Base-by-base conservation (phyloP, 768 basidiomycete species). In the Chiua virens region DNA sequence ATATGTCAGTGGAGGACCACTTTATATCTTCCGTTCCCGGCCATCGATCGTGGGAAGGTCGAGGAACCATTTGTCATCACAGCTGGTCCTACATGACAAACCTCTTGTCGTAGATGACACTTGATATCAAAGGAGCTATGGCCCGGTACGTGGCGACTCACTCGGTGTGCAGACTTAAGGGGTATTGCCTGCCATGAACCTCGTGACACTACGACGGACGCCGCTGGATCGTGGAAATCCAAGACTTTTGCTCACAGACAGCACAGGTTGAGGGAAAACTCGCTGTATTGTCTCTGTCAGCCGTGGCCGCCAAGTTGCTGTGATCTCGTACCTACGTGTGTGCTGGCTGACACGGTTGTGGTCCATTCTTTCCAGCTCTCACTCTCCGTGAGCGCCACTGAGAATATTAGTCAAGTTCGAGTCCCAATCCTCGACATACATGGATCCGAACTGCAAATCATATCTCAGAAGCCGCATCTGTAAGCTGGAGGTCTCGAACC, bases 31-130 rank as follows among this genome's bases (percentile, higher is more conserved):
- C 49, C 42, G 38, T 45, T 5, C 27, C 45, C 18, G 22, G 36
- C 11, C 35, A 50, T 20, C 35, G 21, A 30, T n/a, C 65, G 66
- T 69, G 66, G 52, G 66, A 67, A 67, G 22, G 7, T 34, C 4
- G 8, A n/a, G 17, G 14, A 23, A 21, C 30, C 45, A 44, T 18
- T 39, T 21, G 22, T 20, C 10, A 32, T 22, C 21, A 22, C 40
- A 40, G 34, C 27, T 8, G n/a, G n/a, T n/a, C n/a, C n/a, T n/a
- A n/a, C n/a, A n/a, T n/a, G n/a, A n/a, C n/a, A n/a, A n/a, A n/a
- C n/a, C n/a, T n/a, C n/a, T n/a, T n/a, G n/a, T n/a, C n/a, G n/a
- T n/a, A n/a, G n/a, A n/a, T n/a, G n/a, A n/a, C n/a, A n/a, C n/a
- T n/a, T n/a, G n/a, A n/a, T n/a, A n/a, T n/a, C n/a, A n/a, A n/a